Base-by-base conservation (phyloP, 805 yeast species). In the Wickerhamiella kurtzmanii region DNA sequence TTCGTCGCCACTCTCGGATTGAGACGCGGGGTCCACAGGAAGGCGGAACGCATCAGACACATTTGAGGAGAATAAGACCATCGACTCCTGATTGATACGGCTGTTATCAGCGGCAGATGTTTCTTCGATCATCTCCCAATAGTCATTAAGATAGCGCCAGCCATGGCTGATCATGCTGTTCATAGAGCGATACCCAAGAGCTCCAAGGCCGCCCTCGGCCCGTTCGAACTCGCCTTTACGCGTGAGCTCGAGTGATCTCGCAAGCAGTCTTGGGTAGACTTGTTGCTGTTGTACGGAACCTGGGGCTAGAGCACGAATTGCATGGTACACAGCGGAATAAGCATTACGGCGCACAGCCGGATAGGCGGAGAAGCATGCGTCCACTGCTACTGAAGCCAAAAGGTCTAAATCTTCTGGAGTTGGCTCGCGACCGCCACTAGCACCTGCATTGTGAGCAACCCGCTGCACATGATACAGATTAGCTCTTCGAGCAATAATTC, bases 401-500 rank as follows among this genome's bases (percentile, higher is more conserved):
- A 92, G 63, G 1, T 67, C 46, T 46, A 69, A 73, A 52, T 87
- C 96, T 8, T 80, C 59, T 5, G 71, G 73, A 0, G 85, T 74
- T 56, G 84, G 83, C 4, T 78, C 66, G 51, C 95, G 71, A 21
- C 41, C 41, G 8, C 41, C 41, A 38, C 41, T 2, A 82, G 77
- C 0, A 89, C 81, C 25, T 0, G 86, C 74, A 55, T 80, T 84
- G 35, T 83, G 69, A 1, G 77, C 67, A 21, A 81, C 75, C 54
- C 97, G 74, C 53, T 82, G 79, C 60, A 76, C 75, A 53, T 88
- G 96, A 52, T 77, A 82, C 15, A 79, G 66, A 46, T 79, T 82
- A 13, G 86, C 69, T 46, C 94, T 72, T 0, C 83, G 75, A 2
- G 83, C 94, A n/a, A 86, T 60, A 1, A 82, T 73, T 0, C 84